Evolutionary conservation across 352 stramenopile species (phyloP).

Genomic region (Phytophthora ramorum): DNA sequence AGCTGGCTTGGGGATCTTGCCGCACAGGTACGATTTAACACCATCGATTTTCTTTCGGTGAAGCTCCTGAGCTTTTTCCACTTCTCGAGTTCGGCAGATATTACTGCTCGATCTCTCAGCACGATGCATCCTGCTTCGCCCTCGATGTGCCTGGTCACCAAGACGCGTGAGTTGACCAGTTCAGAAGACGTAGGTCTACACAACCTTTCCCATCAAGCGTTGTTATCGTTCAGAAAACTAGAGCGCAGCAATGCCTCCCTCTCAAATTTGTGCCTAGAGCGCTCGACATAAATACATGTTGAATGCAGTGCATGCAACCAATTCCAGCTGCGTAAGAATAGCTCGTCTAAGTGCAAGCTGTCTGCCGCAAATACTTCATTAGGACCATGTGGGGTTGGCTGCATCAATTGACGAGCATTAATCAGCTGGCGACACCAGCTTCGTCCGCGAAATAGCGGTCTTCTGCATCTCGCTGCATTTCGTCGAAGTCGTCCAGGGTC

Average conservation of each 20-base stretch:
- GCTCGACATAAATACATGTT: constrained; percentile 25
- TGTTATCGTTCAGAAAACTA: background rate
- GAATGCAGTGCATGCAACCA: constrained; percentile 4
- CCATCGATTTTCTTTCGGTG: constrained; percentile 77
- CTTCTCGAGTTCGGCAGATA: constrained; percentile 71
- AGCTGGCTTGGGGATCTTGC: constrained; percentile 42
- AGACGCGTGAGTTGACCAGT: background rate
- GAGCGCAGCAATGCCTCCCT: background rate
- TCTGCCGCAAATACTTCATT: background rate
- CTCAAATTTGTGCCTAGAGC: background rate
- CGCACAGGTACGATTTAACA: constrained; percentile 63
- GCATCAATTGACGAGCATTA: background rate
- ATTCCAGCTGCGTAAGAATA: constrained; percentile 25
- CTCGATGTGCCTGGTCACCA: background rate
- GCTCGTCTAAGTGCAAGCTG: constrained; percentile 1
- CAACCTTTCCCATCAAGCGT: constrained; percentile 14
- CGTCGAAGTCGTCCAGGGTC: constrained; percentile 65
- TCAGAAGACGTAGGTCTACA: background rate
- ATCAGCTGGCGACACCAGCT: background rate
- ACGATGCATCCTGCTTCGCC: constrained; percentile 57
- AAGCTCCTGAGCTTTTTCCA: constrained; percentile 73
- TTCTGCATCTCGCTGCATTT: constrained; percentile 81
- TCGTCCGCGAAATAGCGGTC: constrained; percentile 74
- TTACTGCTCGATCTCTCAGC: constrained; percentile 83
- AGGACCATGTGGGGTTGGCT: background rate